Evolutionary conservation across 139 green algal genomes (phyloP).

Genomic region (Tetradesmus lagerheimii): DNA sequence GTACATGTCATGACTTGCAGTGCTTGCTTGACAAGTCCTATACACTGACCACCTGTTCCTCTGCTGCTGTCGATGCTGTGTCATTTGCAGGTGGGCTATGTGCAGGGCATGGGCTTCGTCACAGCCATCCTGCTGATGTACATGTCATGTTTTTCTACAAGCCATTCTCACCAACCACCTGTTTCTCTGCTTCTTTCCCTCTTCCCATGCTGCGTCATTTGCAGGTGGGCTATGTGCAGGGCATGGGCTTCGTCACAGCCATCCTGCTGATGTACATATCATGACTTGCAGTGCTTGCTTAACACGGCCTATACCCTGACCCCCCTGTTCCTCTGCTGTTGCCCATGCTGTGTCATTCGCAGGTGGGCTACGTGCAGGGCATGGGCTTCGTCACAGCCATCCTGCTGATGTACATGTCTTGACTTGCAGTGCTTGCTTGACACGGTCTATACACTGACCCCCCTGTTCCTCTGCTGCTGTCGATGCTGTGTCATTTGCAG

Average conservation of each 20-base stretch:
- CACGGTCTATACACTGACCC: too few species aligned
- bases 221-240: slow-evolving; percentile 90
- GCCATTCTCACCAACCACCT: too few species aligned
- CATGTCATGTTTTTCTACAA: too few species aligned
- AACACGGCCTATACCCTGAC: too few species aligned
- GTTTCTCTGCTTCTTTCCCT: not conserved
- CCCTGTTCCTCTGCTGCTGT: not conserved
- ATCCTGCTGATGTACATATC: slow-evolving; percentile 91
- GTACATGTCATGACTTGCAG: slow-evolving; percentile 83
- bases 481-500: slow-evolving; percentile 44
- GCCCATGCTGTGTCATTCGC: not conserved
- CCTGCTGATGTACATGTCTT: slow-evolving; percentile 90
- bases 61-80: not conserved
- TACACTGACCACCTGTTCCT: too few species aligned
- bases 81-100: slow-evolving; percentile 80
- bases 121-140: slow-evolving; percentile 89
- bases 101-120: slow-evolving; percentile 93
- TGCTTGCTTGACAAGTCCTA: too few species aligned
- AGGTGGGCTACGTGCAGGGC: slow-evolving; percentile 92
- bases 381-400: slow-evolving; percentile 92
- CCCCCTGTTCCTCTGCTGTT: too few species aligned
- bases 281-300: too few species aligned
- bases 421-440: too few species aligned
- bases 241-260: slow-evolving; percentile 90
- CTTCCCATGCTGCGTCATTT: not conserved